phyloP scores from a whole-genome alignment of 1,284 basidiomycete genomes.

The Vanrija sp. region DNA sequence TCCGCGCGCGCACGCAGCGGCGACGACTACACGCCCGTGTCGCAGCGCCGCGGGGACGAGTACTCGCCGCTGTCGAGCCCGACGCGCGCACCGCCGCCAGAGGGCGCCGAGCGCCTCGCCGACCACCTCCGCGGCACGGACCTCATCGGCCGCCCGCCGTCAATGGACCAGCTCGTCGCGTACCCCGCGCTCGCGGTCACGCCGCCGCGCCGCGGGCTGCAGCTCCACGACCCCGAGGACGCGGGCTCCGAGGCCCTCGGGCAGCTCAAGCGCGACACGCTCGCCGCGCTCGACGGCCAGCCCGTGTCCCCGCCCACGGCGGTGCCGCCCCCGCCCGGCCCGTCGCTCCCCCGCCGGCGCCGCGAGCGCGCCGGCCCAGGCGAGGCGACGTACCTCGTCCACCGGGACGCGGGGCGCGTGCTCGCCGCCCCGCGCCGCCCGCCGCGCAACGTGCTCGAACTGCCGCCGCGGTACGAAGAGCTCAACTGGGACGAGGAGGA shows the following conservation, averaged over 20 bases:
- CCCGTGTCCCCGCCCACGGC: not conserved
- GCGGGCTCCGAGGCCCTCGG: slow-evolving; percentile 21
- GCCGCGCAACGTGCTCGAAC: slow-evolving; percentile 26
- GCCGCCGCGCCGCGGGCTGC: slow-evolving; percentile 19
- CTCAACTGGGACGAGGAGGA: slow-evolving; percentile 34
- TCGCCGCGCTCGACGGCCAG: slow-evolving; percentile 16
- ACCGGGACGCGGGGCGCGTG: slow-evolving; percentile 41
- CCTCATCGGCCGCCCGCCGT: slow-evolving; percentile 17
- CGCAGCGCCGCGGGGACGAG: too few relatives aligned
- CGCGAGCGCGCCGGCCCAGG: not conserved
- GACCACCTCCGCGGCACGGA: slow-evolving; percentile 8
- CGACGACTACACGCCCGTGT: too few relatives aligned
- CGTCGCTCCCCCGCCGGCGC: not conserved
- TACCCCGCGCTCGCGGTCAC: slow-evolving; percentile 7
- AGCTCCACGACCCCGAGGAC: slow-evolving; percentile 24
- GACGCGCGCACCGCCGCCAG: not conserved
- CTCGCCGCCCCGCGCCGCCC: not conserved
- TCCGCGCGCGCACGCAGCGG: too few relatives aligned
- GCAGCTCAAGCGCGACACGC: slow-evolving; percentile 41
- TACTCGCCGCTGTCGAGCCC: not conserved
- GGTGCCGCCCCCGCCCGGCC: not conserved
- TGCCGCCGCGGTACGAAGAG: slow-evolving; percentile 46
- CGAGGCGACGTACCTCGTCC: slow-evolving; percentile 34
- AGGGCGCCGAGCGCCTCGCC: slow-evolving; percentile 3
- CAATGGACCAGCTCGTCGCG: slow-evolving; percentile 25